Base-by-base conservation (phyloP, 1,284 basidiomycete species). In the Lentinus polychrous region DNA sequence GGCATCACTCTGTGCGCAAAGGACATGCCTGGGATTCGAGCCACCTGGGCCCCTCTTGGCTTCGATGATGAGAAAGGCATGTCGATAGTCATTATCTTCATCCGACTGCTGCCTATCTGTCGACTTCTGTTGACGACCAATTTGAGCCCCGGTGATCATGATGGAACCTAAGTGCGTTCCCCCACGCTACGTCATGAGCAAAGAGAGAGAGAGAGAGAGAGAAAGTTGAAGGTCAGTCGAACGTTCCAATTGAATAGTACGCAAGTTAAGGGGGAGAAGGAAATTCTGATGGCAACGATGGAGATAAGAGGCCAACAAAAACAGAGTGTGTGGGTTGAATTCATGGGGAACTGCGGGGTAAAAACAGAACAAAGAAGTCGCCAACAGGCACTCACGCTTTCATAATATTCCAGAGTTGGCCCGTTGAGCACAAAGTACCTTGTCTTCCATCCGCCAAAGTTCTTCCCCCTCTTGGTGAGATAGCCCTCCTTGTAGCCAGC, bases 1-100 rank as follows among this genome's bases (percentile, higher is more conserved):
- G 42, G 76, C 71, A 66, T 99, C 95, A 62, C 89, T 97, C 66
- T 96, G 92, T 0, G 95, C 95, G 60, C 95, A 98, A 3, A 99
- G 73, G 27, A 99, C 94, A 63, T 98, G 95, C 18, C 91, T 77
- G 45, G 86, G 78, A 54, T 81, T 80, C 44, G 83, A 78, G 3
- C 86, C 81, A 40, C 77, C 78, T 11, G 83, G 83, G 1, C 76
- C 79, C 48, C 80, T 83, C 61, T 83, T 85, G 17, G 79, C 78
- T 66, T 97, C 94, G 52, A 98, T 91, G 60, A 99, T 92, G 50
- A 99, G 79, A 71, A 99, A 98, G 0, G 95, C 95, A 61, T 99
- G 95, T 22, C 94, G 80, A 58, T 95, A 96, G 54, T 96, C 90
- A 60, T 91, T 91, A 60, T 96, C 94, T 51, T 94, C 91, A 49